A percentile compares a stretch with the other conserved stretches of the same genome.
Conservation (phyloP, 176 grass and related monocot genomes). For the Thalia dealbata region DNA sequence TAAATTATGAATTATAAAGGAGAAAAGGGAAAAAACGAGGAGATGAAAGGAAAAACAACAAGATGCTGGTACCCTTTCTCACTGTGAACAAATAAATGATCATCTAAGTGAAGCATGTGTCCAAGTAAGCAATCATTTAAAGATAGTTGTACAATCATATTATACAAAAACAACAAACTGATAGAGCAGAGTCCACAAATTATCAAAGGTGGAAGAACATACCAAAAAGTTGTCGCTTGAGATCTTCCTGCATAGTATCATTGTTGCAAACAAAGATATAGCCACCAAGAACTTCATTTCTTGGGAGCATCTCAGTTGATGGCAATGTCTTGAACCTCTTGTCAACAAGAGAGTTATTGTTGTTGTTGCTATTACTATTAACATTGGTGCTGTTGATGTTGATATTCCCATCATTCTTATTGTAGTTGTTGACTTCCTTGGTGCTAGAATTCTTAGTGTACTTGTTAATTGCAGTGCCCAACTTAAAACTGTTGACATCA, state of each 20-base stretch:
- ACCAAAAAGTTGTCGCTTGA: slow-evolving; percentile 99
- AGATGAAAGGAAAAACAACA: background rate
- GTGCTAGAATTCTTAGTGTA: slow-evolving; percentile 39
- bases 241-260: slow-evolving; percentile 99
- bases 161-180: slow-evolving; percentile 1
- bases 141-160: background rate
- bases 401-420: slow-evolving; percentile 30
- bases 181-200: background rate
- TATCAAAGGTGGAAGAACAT: slow-evolving; percentile 21
- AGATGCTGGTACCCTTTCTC: background rate
- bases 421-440: slow-evolving; percentile 53
- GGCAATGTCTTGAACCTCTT: slow-evolving; percentile 97
- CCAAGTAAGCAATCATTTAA: background rate
- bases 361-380: slow-evolving; percentile 33
- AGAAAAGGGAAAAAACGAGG: background rate
- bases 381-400: slow-evolving; percentile 26
- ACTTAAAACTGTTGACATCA: slow-evolving; percentile 66
- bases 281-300: slow-evolving; percentile 96
- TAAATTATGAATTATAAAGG: background rate
- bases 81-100: background rate
- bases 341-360: slow-evolving; percentile 48
- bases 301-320: slow-evolving; percentile 91
- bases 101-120: background rate
- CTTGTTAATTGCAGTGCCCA: slow-evolving; percentile 61
- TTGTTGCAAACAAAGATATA: slow-evolving; percentile 99